Conservation (phyloP, 1,139 yeast genomes). For the Yueomyces sp. region DNA sequence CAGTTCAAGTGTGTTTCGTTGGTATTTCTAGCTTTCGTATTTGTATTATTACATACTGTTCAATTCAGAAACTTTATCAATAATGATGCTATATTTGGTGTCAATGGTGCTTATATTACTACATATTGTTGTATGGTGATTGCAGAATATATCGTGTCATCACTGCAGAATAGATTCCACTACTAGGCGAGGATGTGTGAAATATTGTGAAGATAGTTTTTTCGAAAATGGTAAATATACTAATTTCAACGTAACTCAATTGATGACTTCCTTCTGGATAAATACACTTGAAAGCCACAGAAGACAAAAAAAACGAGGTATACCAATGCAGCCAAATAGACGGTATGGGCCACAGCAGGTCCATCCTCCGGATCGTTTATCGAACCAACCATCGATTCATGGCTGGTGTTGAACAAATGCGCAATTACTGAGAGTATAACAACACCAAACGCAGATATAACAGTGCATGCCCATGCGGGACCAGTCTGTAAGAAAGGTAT, state of each 20-base stretch:
- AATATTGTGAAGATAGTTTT: too few species aligned
- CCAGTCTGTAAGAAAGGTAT: constrained; percentile 35
- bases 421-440: constrained; percentile 80
- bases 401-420: constrained; percentile 61
- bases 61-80: too few species aligned
- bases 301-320: constrained; percentile 69
- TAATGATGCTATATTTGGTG: too few species aligned
- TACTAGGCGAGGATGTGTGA: too few species aligned
- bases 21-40: too few species aligned
- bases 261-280: constrained; percentile 19
- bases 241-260: constrained; percentile 18
- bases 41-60: too few species aligned
- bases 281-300: constrained; percentile 72
- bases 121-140: too few species aligned
- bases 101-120: too few species aligned
- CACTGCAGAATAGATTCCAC: too few species aligned
- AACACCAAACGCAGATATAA: constrained; percentile 82
- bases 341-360: constrained; percentile 56
- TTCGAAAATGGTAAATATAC: too few species aligned
- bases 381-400: constrained; percentile 90
- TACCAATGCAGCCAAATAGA: constrained; percentile 80
- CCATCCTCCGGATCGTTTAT: constrained; percentile 87
- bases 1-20: too few species aligned
- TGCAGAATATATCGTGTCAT: too few species aligned
- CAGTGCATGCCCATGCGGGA: constrained; percentile 91